A percentile compares a stretch with the other conserved stretches of the same genome.
Evolutionary conservation across 371 early-diverging fungal species (phyloP).

Genomic region (Mortierella sp.): DNA sequence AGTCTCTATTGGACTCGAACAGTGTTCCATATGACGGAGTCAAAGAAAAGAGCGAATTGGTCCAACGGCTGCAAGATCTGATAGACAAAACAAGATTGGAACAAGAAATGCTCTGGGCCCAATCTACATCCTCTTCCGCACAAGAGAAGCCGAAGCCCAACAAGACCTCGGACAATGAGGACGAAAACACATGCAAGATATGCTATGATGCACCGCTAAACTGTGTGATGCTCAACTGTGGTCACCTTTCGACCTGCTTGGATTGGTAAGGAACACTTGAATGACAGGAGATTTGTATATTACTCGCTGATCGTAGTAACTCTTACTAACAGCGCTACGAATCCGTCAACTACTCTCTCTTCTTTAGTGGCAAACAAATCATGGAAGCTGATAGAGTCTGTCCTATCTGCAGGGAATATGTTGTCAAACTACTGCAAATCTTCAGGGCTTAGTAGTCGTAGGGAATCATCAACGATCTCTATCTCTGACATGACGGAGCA

Average conservation of each 20-base stretch:
- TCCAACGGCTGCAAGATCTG: constrained; percentile 16
- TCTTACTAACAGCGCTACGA: too few relatives aligned
- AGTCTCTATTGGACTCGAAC: constrained; percentile 31
- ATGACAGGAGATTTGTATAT: too few relatives aligned
- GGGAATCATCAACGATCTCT: too few relatives aligned
- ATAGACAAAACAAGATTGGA: constrained; percentile 11
- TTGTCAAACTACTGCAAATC: constrained; percentile 34
- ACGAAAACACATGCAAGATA: constrained; percentile 39
- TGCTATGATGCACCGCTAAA: constrained; percentile 42
- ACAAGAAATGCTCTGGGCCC: constrained; percentile 5
- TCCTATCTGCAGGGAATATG: constrained; percentile 46
- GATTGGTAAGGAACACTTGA: constrained; percentile 50
- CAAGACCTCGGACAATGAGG: constrained; percentile 3
- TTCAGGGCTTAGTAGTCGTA: constrained; percentile 30
- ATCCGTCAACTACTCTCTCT: background rate
- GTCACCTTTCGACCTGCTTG: constrained; percentile 43
- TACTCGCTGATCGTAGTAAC: too few relatives aligned
- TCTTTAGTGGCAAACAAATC: constrained; percentile 29
- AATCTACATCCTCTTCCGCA: constrained; percentile 1
- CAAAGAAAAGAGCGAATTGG: constrained; percentile 36
- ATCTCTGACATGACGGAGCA: too few relatives aligned
- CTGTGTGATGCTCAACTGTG: constrained; percentile 51
- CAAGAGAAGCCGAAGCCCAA: background rate
- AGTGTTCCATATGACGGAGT: constrained; percentile 29
- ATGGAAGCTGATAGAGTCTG: constrained; percentile 29